Evolutionary conservation across 192 early-diverging fungal species (phyloP).

Genomic region (Dissophora globulifera): DNA sequence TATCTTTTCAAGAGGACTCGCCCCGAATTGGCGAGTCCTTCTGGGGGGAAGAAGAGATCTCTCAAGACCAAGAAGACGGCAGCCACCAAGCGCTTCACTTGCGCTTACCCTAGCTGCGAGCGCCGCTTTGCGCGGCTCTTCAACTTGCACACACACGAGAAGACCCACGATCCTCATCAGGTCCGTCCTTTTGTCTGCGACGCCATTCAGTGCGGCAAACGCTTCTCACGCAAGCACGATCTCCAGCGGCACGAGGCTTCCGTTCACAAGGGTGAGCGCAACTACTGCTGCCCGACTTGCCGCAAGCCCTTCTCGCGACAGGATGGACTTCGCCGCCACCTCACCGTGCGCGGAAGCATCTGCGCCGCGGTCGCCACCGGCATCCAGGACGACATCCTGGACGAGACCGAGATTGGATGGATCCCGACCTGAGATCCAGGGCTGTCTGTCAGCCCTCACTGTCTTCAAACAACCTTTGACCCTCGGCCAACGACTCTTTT

Average conservation of each 20-base stretch:
- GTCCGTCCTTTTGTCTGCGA: constrained; percentile 65
- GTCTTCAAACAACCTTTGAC: not conserved
- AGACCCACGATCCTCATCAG: constrained; percentile 72
- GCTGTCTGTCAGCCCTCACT: constrained; percentile 1
- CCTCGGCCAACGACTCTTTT: constrained; percentile 7
- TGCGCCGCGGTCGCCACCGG: not conserved
- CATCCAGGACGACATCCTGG: not conserved
- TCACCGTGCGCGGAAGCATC: not conserved
- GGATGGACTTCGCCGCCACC: constrained; percentile 73
- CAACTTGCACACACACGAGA: constrained; percentile 70
- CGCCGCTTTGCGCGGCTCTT: constrained; percentile 68
- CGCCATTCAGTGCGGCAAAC: constrained; percentile 56
- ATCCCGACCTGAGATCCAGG: constrained; percentile 14
- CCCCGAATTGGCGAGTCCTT: constrained; percentile 39
- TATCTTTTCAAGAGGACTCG: constrained; percentile 34
- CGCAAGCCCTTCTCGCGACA: constrained; percentile 66
- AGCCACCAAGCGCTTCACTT: constrained; percentile 56
- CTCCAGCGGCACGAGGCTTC: constrained; percentile 69
- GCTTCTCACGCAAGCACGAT: constrained; percentile 76
- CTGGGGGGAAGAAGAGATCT: constrained; percentile 29
- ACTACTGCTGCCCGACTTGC: constrained; percentile 62
- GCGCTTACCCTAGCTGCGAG: constrained; percentile 57
- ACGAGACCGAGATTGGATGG: constrained; percentile 3
- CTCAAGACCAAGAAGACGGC: not conserved
- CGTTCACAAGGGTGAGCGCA: constrained; percentile 69